These are phyloP conservation scores for Sclerotinia trifoliorum DNA, from an alignment of 2,329 filamentous ascomycete species.

Conservation along the genomic window DNA sequence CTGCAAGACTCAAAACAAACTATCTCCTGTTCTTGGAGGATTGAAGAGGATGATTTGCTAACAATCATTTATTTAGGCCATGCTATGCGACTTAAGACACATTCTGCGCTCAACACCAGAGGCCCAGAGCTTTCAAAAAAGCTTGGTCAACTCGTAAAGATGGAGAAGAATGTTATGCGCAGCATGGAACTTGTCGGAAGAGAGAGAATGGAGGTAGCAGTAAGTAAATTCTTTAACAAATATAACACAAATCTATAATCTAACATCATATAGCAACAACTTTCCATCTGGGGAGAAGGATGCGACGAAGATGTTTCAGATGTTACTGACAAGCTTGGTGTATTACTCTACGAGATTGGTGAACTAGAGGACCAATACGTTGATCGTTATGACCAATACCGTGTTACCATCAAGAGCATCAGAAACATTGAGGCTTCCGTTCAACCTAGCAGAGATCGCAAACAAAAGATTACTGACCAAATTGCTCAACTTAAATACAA, in stretches of 20 bases:
- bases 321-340: conserved; percentile 97
- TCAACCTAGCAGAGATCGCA: conserved; percentile 95
- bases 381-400: conserved; percentile 98
- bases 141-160: conserved; percentile 96
- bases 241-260: background rate
- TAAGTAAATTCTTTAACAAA: conserved; percentile 51
- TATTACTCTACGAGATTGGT: conserved; percentile 88
- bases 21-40: background rate
- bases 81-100: conserved; percentile 71
- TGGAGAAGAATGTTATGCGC: conserved; percentile 99
- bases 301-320: conserved; percentile 98
- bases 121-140: conserved; percentile 89
- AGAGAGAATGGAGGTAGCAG: conserved; percentile 97
- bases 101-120: conserved; percentile 60
- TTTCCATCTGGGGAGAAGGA: conserved; percentile 94
- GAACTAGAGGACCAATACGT: conserved; percentile 97
- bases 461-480: conserved; percentile 98
- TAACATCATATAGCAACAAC: conserved; percentile 73
- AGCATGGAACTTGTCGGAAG: conserved; percentile 92
- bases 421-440: conserved; percentile 98
- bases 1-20: background rate
- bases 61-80: conserved; percentile 64
- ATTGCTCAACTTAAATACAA: conserved; percentile 99
- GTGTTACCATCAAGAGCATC: conserved; percentile 98
- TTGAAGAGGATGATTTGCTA: conserved; percentile 44